Percentiles rank a stretch among this genome's conserved stretches.
phyloP scores from a whole-genome alignment of 257 asterid genomes.

The Oldenlandia corymbosa region DNA sequence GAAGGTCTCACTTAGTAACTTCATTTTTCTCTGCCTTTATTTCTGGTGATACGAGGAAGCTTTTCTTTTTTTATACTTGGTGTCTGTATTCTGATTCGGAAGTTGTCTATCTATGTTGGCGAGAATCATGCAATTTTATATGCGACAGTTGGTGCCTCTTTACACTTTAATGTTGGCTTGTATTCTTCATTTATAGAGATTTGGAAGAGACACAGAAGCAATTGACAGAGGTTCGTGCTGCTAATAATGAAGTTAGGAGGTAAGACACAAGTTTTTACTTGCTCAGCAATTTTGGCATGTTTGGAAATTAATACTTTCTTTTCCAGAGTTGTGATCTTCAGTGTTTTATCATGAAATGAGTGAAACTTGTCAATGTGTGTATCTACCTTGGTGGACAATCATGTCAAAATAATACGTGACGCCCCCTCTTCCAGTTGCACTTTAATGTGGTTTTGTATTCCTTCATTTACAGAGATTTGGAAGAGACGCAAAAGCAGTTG shows the following conservation, averaged over 20 bases:
- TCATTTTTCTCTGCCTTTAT: no score
- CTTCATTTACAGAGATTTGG: slow-evolving; percentile 18
- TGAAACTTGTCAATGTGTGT: no score
- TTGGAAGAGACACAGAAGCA: slow-evolving; percentile 24
- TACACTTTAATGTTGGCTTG: background rate
- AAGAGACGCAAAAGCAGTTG: slow-evolving; percentile 21
- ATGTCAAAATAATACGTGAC: no score
- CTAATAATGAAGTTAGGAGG: slow-evolving; percentile 15
- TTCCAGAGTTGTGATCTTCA: no score
- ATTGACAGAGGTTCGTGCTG: slow-evolving; percentile 19
- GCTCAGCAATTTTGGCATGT: background rate
- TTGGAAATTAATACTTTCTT: background rate
- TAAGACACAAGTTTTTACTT: background rate
- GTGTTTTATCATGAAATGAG: no score
- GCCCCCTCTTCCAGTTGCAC: no score
- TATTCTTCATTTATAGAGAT: slow-evolving; percentile 10
- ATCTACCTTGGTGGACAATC: no score
- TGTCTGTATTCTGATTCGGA: no score
- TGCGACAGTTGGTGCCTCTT: background rate
- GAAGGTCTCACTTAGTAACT: no score
- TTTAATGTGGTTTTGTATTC: background rate
- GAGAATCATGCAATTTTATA: background rate
- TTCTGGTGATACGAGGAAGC: no score
- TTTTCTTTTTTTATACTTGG: no score
- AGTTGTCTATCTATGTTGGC: background rate